These are phyloP conservation scores for Nitzschia palea DNA, from an alignment of 108 stramenopile species.

Conservation along the genomic window DNA sequence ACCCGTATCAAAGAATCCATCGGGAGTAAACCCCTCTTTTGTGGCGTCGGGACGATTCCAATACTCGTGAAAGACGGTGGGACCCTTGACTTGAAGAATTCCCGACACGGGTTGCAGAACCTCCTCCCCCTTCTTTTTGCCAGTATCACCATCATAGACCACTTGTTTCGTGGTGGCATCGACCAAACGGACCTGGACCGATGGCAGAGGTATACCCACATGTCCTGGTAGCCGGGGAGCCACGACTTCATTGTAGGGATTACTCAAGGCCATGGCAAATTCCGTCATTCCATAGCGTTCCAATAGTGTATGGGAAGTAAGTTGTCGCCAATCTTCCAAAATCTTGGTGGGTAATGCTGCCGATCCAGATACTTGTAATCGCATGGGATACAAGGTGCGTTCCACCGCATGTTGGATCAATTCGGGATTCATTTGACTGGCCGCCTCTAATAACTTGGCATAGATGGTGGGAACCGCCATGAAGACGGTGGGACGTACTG, in stretches of 20 bases:
- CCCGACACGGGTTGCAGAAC: constrained; percentile 10
- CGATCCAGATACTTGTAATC: constrained; percentile 46
- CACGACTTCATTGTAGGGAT: constrained; percentile 36
- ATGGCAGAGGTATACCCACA: constrained; percentile 52
- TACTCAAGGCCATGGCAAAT: constrained; percentile 57
- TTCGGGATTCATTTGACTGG: constrained; percentile 8
- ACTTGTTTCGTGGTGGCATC: constrained; percentile 28
- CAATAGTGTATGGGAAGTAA: constrained; percentile 52
- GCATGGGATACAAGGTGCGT: constrained; percentile 36
- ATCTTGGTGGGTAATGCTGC: constrained; percentile 44
- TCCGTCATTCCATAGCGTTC: constrained; percentile 65
- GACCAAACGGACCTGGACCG: constrained; percentile 42
- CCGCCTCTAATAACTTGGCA: constrained; percentile 90
- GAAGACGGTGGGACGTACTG: constrained; percentile 64
- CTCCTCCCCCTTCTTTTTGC: not conserved
- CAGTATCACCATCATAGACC: not conserved
- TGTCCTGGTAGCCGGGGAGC: constrained; percentile 36
- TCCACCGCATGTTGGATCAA: constrained; percentile 22
- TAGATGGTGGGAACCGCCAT: constrained; percentile 96
- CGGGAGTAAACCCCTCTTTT: constrained; percentile 35
- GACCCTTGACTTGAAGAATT: constrained; percentile 44
- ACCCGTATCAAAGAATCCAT: constrained; percentile 50
- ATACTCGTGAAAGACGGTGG: constrained; percentile 43
- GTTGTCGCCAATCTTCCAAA: constrained; percentile 38
- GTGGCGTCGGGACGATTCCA: constrained; percentile 49